phyloP scores from a whole-genome alignment of 2,329 filamentous ascomycete genomes.

The Chalaropsis ovoidea region DNA sequence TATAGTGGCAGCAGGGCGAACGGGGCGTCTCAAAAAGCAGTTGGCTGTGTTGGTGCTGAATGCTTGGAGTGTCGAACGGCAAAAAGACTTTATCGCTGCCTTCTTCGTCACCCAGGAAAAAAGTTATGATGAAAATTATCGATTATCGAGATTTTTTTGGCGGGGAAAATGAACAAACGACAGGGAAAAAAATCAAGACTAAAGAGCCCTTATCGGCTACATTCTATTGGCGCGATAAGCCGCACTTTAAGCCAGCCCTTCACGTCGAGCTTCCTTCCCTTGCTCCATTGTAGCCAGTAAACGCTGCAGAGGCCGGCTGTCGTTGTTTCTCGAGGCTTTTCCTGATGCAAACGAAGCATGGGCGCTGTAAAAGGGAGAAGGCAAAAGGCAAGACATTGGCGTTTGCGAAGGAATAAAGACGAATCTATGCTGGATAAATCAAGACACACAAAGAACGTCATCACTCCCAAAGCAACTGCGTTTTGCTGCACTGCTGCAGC shows the following conservation, averaged over 20 bases:
- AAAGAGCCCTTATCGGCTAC: background rate
- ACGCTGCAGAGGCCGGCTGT: background rate
- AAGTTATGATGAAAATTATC: slow-evolving; percentile 17
- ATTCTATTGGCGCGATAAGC: slow-evolving; percentile 14
- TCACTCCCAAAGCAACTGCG: background rate
- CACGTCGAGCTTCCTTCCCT: background rate
- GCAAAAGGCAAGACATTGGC: too few relatives aligned
- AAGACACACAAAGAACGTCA: background rate
- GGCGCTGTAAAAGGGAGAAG: background rate
- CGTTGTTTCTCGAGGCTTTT: background rate
- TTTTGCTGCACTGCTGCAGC: too few relatives aligned
- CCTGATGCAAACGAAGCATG: background rate
- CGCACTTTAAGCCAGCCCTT: background rate
- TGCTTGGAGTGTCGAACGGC: background rate
- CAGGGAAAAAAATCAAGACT: slow-evolving; percentile 10
- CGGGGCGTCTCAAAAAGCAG: background rate
- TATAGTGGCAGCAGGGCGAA: background rate
- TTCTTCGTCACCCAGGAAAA: background rate
- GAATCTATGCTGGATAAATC: too few relatives aligned
- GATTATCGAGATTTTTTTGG: slow-evolving; percentile 25
- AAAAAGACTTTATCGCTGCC: slow-evolving; percentile 2
- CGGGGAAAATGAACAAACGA: slow-evolving; percentile 14
- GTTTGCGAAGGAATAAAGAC: background rate
- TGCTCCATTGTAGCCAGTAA: background rate
- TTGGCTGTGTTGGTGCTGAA: background rate